phyloP scores from a whole-genome alignment of 2,329 filamentous ascomycete genomes.

The Diplocarpon mali region DNA sequence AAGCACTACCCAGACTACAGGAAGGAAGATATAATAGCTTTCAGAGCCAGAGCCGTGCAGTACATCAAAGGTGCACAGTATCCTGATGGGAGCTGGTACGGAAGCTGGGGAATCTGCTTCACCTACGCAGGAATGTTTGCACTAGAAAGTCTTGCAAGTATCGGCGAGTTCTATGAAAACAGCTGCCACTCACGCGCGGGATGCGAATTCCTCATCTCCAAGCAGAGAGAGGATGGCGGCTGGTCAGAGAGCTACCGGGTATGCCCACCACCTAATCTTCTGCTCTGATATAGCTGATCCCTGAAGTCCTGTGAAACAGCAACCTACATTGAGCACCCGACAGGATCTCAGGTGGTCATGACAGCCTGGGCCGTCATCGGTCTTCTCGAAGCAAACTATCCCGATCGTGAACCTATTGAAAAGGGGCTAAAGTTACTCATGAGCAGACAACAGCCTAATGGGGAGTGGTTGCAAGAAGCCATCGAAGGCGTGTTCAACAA shows the following conservation, averaged over 20 bases:
- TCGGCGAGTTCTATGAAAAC: slow-evolving; percentile 72
- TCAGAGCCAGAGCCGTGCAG: slow-evolving; percentile 61
- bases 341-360: slow-evolving; percentile 80
- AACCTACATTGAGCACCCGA: slow-evolving; percentile 61
- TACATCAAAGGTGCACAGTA: slow-evolving; percentile 77
- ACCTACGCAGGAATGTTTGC: slow-evolving; percentile 97
- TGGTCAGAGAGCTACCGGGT: slow-evolving; percentile 92
- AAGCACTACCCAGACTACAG: slow-evolving; percentile 76
- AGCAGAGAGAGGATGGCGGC: slow-evolving; percentile 80
- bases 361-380: slow-evolving; percentile 84
- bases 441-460: slow-evolving; percentile 72
- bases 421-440: slow-evolving; percentile 73
- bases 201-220: slow-evolving; percentile 76
- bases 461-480: slow-evolving; percentile 89
- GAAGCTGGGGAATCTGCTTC: slow-evolving; percentile 96
- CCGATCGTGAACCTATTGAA: slow-evolving; percentile 59
- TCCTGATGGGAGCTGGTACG: slow-evolving; percentile 89
- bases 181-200: slow-evolving; percentile 60
- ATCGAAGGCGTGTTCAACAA: slow-evolving; percentile 99
- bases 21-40: slow-evolving; percentile 57
- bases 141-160: slow-evolving; percentile 69
- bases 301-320: slow-evolving; percentile 62
- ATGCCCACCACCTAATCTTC: slow-evolving; percentile 11
- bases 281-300: slow-evolving; percentile 6
- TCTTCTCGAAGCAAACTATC: slow-evolving; percentile 73